Evolutionary conservation across 1,284 basidiomycete species (phyloP), one percentile per base, ranked within the genome.

Genomic region (Marasmius fiardii): DNA sequence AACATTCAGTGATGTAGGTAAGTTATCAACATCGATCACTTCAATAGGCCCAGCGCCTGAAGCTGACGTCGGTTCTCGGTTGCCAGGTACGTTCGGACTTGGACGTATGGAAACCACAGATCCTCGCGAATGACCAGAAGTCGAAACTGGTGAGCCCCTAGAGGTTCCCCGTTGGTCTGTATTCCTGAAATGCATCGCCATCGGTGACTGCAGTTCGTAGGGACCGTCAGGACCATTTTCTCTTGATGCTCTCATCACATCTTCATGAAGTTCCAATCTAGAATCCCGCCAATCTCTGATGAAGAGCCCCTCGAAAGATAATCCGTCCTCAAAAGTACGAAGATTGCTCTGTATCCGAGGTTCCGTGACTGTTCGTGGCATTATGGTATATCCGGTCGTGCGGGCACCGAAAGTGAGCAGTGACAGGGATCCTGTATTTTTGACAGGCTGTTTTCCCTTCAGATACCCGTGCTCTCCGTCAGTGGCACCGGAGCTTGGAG

Each of bases 221-320:
- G 45, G 10, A 48, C 53, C 48, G 33, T 53, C 52, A 26, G 39
- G 20, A 21, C 45, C n/a, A 16, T 16, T 12, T 44, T 41, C 28
- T 11, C 18, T 33, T 20, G 51, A 39, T 10, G 34, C 10, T 26
- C 43, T 39, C 14, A 34, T 24, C 1, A 33, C 28, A 34, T 58
- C 66, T n/a, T 64, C 59, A 18, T 75, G 74, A 48, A 70, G 58
- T 44, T 72, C 71, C 41, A 76, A 65, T 48, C 76, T 69, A 3
- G 82, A 81, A 68, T 90, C 89, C 35, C 86, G 75, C 87, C 87
- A 91, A 66, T 90, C 89, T 21, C 88, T 76, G 57, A 78, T 75
- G 67, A 88, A 90, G 2, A 90, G 62, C 56, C 77, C 83, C 63
- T 91, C 88, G 0, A 75, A 70, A 1, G 76, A 74, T 4, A 87